Evolutionary conservation across 345 rosid species (phyloP).

Genomic region (Populus davidiana): DNA sequence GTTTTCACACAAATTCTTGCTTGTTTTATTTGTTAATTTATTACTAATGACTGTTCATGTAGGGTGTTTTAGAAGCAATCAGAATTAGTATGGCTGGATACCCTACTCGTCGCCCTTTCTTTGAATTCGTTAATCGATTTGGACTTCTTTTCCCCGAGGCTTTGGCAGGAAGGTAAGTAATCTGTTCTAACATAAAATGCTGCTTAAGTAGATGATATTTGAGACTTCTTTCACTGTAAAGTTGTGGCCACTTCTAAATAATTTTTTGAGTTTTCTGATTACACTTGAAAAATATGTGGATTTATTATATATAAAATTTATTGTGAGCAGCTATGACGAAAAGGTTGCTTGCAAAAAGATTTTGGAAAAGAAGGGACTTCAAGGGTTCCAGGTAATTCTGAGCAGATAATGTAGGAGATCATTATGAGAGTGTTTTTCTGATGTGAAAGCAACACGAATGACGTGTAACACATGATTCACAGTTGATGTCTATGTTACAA

Average conservation of each 20-base stretch:
- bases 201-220: slow-evolving; percentile 2
- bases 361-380: slow-evolving; percentile 75
- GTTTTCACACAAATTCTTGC: slow-evolving; percentile 1
- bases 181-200: background rate
- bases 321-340: slow-evolving; percentile 69
- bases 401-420: background rate
- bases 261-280: slow-evolving; percentile 11
- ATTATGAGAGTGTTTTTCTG: background rate
- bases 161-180: slow-evolving; percentile 81
- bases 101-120: slow-evolving; percentile 91
- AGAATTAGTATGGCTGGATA: slow-evolving; percentile 97
- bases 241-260: background rate
- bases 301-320: slow-evolving; percentile 21
- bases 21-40: slow-evolving; percentile 5
- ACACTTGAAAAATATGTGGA: slow-evolving; percentile 11
- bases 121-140: slow-evolving; percentile 84
- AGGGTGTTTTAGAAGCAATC: slow-evolving; percentile 98
- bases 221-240: background rate
- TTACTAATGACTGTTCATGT: slow-evolving; percentile 18
- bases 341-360: slow-evolving; percentile 66
- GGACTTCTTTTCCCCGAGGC: slow-evolving; percentile 71
- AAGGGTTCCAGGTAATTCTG: slow-evolving; percentile 79
- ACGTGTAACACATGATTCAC: background rate
- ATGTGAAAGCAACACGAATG: background rate
- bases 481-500: background rate